Evolutionary conservation across 1,284 basidiomycete genomes (phyloP), one percentile per base, ranked within the genome.

Genomic region (Tetrapyrgos nigripes): DNA sequence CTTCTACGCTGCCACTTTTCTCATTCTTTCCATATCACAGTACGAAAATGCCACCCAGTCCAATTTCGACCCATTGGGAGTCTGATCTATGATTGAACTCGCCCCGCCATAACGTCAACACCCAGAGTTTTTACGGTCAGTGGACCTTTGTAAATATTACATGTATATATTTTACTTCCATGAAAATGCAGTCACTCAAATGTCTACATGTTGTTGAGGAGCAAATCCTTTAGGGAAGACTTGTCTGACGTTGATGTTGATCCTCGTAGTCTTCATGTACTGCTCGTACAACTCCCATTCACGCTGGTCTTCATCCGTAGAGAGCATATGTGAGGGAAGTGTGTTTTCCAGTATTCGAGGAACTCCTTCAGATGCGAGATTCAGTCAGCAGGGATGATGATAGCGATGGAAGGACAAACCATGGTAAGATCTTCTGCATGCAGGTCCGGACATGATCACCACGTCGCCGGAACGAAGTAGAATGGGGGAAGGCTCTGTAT

Each of bases 171-270:
- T 17, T 40, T 40, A 40, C 37, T 5, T 8, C 4, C 17, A 40
- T 27, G 13, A 23, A 10, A 35, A 33, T 23, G 37, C 45, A 48
- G 19, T 35, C 19, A 37, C 19, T 24, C 27, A 53, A 10, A 11
- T 19, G 29, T 44, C 23, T 53, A 53, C 24, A 45, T 26, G 13
- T 31, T 19, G 2, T 19, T 33, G 4, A 35, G 85, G 84, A 58
- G 83, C 73, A 63, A 91, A 91, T 4, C 82, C 86, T 68, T 82
- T 88, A 2, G 90, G 89, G 70, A 92, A 92, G 13, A 92, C 95
- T 71, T 96, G 94, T 53, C 95, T 79, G 3, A 94, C 93, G 67
- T 97, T 97, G 58, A 97, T 81, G 68, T 97, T 97, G 67, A 97
- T 90, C 53, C 93, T 80, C 1, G 89, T 83, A 5, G 81, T 83